A percentile compares a stretch with the other conserved stretches of the same genome.
phyloP scores from a whole-genome alignment of 75 land plant species.

The Cunninghamia lanceolata region DNA sequence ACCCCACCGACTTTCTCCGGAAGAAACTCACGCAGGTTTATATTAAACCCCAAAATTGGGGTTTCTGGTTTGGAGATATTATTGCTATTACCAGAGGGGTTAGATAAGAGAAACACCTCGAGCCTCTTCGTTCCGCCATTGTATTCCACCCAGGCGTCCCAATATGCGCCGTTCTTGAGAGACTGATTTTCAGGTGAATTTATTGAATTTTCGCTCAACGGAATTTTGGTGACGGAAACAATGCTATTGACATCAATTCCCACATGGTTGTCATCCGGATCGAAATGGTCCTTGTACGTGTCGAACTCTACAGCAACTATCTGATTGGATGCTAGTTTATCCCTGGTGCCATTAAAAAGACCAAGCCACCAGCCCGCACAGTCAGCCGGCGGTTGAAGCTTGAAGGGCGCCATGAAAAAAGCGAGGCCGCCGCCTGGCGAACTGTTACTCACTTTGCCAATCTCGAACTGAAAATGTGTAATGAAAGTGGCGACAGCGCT shows the following conservation, averaged over 20 bases:
- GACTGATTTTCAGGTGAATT: too few species aligned
- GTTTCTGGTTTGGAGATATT: too few species aligned
- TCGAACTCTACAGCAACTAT: slow-evolving; percentile 51
- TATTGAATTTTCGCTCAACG: too few species aligned
- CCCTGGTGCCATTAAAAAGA: slow-evolving; percentile 8
- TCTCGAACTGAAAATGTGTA: neutral
- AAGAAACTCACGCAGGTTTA: too few species aligned
- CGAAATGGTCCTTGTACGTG: slow-evolving; percentile 26
- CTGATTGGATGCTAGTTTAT: neutral
- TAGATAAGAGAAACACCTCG: neutral
- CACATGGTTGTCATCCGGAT: slow-evolving; percentile 33
- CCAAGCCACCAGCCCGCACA: slow-evolving; percentile 10
- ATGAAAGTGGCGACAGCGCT: neutral
- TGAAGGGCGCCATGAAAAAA: slow-evolving; percentile 12
- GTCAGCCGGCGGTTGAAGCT: neutral
- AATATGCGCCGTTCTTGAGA: neutral
- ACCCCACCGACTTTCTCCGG: too few species aligned
- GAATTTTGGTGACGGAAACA: neutral
- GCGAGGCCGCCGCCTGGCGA: slow-evolving; percentile 16
- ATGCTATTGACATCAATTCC: slow-evolving; percentile 46
- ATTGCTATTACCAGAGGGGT: too few species aligned
- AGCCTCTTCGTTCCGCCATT: slow-evolving; percentile 11
- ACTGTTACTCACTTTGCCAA: neutral
- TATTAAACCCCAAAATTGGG: too few species aligned
- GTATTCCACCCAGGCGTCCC: slow-evolving; percentile 20